Conservation (phyloP, 2,329 filamentous ascomycete species). For the Endoconidiophora laricicola region DNA sequence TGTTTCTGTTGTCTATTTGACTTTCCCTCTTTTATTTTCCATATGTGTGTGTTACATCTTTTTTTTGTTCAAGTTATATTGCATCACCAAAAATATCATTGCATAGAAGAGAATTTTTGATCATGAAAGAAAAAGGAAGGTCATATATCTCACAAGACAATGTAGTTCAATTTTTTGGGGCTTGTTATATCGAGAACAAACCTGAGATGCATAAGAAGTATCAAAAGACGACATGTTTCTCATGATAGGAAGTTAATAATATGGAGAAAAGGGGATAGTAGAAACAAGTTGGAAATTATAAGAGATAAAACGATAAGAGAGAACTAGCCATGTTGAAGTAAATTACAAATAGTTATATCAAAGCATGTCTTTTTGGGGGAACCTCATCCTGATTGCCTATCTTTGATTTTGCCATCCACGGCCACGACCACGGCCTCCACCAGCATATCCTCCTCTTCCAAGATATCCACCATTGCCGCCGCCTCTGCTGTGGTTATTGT, state of each 20-base stretch:
- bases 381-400: not conserved
- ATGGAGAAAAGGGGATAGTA: too few species aligned
- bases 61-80: not conserved
- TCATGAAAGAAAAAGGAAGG: not conserved
- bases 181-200: not conserved
- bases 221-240: too few species aligned
- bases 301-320: too few species aligned
- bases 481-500: not conserved
- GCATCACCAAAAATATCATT: constrained; percentile 1
- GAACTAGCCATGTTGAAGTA: too few species aligned
- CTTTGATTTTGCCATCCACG: not conserved
- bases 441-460: not conserved
- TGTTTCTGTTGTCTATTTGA: constrained; percentile 14
- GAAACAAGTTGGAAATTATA: too few species aligned
- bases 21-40: constrained; percentile 10
- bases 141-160: too few species aligned
- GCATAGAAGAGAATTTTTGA: not conserved
- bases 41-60: constrained; percentile 1
- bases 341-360: too few species aligned
- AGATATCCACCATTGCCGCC: not conserved
- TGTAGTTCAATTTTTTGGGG: not conserved
- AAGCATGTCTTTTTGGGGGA: not conserved
- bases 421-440: not conserved
- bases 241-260: too few species aligned
- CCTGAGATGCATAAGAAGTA: too few species aligned